phyloP scores from a whole-genome alignment of 495 filamentous ascomycete genomes.

The Aspergillus baeticus region DNA sequence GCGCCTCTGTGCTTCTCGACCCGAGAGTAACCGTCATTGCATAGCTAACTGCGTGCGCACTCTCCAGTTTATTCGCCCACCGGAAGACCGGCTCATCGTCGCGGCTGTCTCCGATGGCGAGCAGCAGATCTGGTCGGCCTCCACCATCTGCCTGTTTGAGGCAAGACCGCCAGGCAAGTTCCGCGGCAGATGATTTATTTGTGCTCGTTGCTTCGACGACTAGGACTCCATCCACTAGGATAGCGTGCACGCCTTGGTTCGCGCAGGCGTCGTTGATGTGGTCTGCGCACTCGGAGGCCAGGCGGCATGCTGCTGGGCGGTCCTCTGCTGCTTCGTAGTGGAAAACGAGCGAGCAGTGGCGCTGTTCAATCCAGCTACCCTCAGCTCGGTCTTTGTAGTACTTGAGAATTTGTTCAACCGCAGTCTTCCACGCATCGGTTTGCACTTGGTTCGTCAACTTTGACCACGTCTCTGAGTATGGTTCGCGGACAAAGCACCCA shows the following conservation, averaged over 20 bases:
- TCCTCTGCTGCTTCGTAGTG: conserved; percentile 84
- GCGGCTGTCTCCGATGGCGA: conserved; percentile 83
- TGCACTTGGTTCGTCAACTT: conserved; percentile 67
- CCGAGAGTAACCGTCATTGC: conserved; percentile 83
- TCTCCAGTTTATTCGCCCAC: conserved; percentile 78
- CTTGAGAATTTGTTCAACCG: conserved; percentile 70
- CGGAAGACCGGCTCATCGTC: conserved; percentile 91
- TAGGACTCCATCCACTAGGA: conserved; percentile 74
- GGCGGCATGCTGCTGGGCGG: conserved; percentile 63
- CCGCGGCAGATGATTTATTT: conserved; percentile 80
- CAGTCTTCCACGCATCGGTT: conserved; percentile 72
- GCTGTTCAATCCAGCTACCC: conserved; percentile 80
- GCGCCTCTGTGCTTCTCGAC: conserved; percentile 81
- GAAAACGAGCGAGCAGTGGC: conserved; percentile 83
- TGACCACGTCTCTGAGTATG: conserved; percentile 65
- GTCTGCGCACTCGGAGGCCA: conserved; percentile 81
- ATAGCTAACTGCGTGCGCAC: conserved; percentile 54
- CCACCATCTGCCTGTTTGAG: conserved; percentile 37
- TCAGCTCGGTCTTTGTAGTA: conserved; percentile 89
- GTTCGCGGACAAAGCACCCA: conserved; percentile 80
- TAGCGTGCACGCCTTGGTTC: conserved; percentile 76
- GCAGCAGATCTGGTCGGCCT: conserved; percentile 68
- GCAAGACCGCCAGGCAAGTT: conserved; percentile 61
- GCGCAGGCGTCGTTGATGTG: conserved; percentile 92
- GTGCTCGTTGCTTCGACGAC: conserved; percentile 77